Base-by-base conservation (phyloP, 768 basidiomycete genomes). In the Pisolithus microcarpus region DNA sequence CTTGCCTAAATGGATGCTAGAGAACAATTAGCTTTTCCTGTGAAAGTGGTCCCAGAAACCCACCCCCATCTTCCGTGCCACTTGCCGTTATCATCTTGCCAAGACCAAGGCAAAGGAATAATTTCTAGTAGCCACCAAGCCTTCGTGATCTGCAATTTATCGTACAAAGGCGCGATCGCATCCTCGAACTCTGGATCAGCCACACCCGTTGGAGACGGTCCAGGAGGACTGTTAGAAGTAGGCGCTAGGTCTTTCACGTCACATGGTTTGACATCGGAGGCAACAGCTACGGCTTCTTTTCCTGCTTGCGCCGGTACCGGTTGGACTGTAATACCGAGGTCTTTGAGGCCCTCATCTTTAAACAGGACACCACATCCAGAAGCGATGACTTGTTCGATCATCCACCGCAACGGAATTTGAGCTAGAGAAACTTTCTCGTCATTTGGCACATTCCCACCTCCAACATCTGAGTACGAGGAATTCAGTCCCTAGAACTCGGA, bases 51-150 rank as follows among this genome's bases (percentile, higher is more conserved):
- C 19, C 21, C 28, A 38, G 13, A 44, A 7, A 68, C 84, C 51
- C 56, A 87, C 87, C 72, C 71, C 65, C 73, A 78, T 42, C 67
- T 67, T 7, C 52, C 68, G 53, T 79, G 76, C 85, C 84, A 87
- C 13, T 56, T 59, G 2, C 80, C 78, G 1, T 73, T 46, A 0
- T 52, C 56, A 52, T 86, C 80, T 61, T 87, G 85, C 73, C 75
- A 84, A 18, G 69, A 62, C 56, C 73, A 78, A 37, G 58, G 62
- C 49, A 75, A 59, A 15, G 84, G 86, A 0, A 87, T 26, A 24
- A 87, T 66, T 65, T 91, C 87, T 34, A 88, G 65, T n/a, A 85
- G 30, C 85, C 84, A 85, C 87, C 87, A 91, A 1, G 70, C 5
- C 18, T 63, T 65, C 15, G 64, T 62, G 7, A 45, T 43, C 61